Base-by-base conservation (phyloP, 768 basidiomycete genomes). In the Hericium erinaceus region DNA sequence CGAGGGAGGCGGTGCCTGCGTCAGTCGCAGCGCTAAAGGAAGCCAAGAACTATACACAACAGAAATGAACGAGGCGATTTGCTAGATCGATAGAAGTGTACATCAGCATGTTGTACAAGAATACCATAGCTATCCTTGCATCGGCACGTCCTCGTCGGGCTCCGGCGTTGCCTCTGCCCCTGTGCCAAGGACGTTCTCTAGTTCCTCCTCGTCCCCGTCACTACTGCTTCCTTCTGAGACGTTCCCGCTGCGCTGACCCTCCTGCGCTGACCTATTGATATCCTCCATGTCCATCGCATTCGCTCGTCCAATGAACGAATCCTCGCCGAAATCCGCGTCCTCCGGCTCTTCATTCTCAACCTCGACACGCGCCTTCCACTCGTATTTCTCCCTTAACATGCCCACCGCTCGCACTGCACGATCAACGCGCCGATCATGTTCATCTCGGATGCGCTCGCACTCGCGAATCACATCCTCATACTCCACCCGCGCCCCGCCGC, bases 311-410 rank as follows among this genome's bases (percentile, higher is more conserved):
- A 28, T 15, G 20, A 18, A 39, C 18, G 26, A 53, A 51, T 40
- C 57, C 20, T n/a, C 54, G 5, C 85, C 84, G 84, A 84, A 87
- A 18, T 81, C 82, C 39, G 87, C 70, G 60, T 89, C 89, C 62
- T 89, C 87, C 3, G 86, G 87, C 68, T 90, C 88, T 61, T 87
- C 88, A 13, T 82, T 80, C 64, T 85, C 84, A 12, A 90, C 88
- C 59, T 81, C 83, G 20, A 92, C 85, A n/a, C 90, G 76, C 62
- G 83, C 80, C 67, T 84, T 84, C 86, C 89, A 90, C 50, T 92
- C 88, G 67, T 85, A 92, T 68, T 82, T 86, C 57, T 92, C 90
- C 58, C 79, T 73, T 8, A 92, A 72, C 80, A 92, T 84, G 40
- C 75, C 76, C 10, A 93, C 89, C 0, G 91, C 90, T 46, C 84